These are phyloP conservation scores for Flaveria trinervia DNA, from an alignment of 129 eudicot species.

Conservation along the genomic window DNA sequence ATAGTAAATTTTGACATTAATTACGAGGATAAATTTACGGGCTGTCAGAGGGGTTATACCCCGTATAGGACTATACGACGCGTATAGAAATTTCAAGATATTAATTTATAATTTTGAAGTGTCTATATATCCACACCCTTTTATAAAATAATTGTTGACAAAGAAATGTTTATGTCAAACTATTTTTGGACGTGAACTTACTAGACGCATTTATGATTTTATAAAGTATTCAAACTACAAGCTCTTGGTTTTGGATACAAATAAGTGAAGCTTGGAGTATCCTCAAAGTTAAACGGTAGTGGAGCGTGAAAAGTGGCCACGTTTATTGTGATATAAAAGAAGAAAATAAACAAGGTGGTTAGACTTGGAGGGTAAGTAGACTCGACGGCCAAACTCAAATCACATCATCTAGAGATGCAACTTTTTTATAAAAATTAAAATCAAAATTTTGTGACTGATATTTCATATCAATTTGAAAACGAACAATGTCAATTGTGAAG, in stretches of 20 bases:
- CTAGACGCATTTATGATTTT: neutral
- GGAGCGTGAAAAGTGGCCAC: slow-evolving; percentile 1
- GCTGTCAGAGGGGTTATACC: too few species aligned
- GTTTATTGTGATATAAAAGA: neutral
- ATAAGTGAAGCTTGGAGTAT: slow-evolving; percentile 13
- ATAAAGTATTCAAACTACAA: neutral
- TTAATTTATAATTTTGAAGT: too few species aligned
- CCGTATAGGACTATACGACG: too few species aligned
- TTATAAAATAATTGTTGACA: too few species aligned
- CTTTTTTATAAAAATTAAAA: neutral
- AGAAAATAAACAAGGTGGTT: neutral
- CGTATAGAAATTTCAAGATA: too few species aligned
- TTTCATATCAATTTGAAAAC: too few species aligned
- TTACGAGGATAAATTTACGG: too few species aligned
- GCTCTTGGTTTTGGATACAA: neutral
- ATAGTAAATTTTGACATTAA: too few species aligned
- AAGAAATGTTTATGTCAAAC: too few species aligned
- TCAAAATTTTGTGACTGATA: too few species aligned
- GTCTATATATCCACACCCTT: too few species aligned
- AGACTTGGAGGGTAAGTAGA: neutral
- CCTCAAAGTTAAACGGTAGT: slow-evolving; percentile 3
- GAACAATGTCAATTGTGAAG: too few species aligned
- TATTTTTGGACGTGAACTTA: neutral
- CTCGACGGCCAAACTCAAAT: neutral
- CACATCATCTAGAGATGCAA: neutral